phyloP scores from a whole-genome alignment of 2,329 filamentous ascomycete genomes.

The Thelonectria discophora region DNA sequence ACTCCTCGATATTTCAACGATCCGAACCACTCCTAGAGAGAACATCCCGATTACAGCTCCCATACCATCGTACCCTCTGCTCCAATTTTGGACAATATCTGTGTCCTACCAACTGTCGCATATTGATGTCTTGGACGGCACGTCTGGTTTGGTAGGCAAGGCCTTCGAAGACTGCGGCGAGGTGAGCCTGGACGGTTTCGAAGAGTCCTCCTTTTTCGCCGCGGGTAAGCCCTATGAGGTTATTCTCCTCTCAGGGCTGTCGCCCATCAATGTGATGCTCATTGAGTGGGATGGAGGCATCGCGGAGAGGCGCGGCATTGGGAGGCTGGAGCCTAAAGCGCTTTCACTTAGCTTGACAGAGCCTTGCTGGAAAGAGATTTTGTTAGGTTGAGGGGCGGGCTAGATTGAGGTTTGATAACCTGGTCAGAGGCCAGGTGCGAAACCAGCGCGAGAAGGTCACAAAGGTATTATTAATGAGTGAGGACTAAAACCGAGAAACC shows the following conservation, averaged over 20 bases:
- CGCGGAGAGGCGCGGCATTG: constrained; percentile 23
- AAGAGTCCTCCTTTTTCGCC: constrained; percentile 19
- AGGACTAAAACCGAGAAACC: too few species aligned
- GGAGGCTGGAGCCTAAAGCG: not conserved
- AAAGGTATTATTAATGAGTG: too few species aligned
- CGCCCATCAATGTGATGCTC: not conserved
- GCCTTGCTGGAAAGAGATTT: constrained; percentile 11
- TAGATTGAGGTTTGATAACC: too few species aligned
- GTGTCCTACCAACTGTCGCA: constrained; percentile 4
- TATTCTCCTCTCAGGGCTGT: too few species aligned
- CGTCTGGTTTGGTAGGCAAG: not conserved
- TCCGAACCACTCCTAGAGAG: not conserved
- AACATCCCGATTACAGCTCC: not conserved
- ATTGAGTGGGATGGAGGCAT: constrained; percentile 22
- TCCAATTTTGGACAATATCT: constrained; percentile 30
- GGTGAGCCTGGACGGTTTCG: constrained; percentile 14
- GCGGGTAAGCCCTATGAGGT: too few species aligned
- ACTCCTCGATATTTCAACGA: not conserved
- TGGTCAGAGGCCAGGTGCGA: too few species aligned
- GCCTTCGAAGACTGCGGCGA: not conserved
- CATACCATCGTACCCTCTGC: constrained; percentile 2
- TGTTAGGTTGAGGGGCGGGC: constrained; percentile 2
- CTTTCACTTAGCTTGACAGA: not conserved
- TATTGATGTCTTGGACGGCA: constrained; percentile 9
- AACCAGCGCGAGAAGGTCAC: too few species aligned